phyloP scores from a whole-genome alignment of 2,329 filamentous ascomycete species.

The Bipolaris bicolor region DNA sequence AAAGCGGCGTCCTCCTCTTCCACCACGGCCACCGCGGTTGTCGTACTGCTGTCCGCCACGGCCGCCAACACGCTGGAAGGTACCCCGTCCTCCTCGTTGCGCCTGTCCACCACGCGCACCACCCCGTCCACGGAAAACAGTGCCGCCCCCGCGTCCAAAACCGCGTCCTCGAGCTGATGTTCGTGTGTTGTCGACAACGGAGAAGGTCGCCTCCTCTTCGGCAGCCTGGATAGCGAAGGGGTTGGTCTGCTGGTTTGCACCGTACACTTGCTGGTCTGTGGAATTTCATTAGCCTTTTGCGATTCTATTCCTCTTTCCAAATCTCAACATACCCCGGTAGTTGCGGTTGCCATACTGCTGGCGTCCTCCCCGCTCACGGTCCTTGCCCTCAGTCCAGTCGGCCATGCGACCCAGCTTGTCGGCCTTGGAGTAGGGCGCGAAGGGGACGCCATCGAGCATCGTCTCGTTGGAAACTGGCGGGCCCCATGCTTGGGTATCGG shows the following conservation, averaged over 20 bases:
- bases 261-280: conserved; percentile 94
- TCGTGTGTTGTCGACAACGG: conserved; percentile 93
- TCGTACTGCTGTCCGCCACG: conserved; percentile 73
- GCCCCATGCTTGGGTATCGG: conserved; percentile 70
- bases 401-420: conserved; percentile 99
- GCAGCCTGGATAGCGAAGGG: conserved; percentile 86
- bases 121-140: conserved; percentile 80
- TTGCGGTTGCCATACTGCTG: conserved; percentile 86
- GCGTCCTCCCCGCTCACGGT: conserved; percentile 76
- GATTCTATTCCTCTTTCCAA: background rate
- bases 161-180: conserved; percentile 81
- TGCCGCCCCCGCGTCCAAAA: conserved; percentile 84
- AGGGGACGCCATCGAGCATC: conserved; percentile 91
- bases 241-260: conserved; percentile 78
- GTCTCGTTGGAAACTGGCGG: conserved; percentile 82
- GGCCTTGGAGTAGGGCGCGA: conserved; percentile 97
- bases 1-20: conserved; percentile 81
- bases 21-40: conserved; percentile 69
- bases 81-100: conserved; percentile 73
- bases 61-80: conserved; percentile 74
- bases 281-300: conserved; percentile 22
- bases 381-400: conserved; percentile 96
- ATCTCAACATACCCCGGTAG: conserved; percentile 72
- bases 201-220: conserved; percentile 97
- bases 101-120: conserved; percentile 76